phyloP scores from a whole-genome alignment of 129 eudicot genomes.

The Saposhnikovia divaricata region DNA sequence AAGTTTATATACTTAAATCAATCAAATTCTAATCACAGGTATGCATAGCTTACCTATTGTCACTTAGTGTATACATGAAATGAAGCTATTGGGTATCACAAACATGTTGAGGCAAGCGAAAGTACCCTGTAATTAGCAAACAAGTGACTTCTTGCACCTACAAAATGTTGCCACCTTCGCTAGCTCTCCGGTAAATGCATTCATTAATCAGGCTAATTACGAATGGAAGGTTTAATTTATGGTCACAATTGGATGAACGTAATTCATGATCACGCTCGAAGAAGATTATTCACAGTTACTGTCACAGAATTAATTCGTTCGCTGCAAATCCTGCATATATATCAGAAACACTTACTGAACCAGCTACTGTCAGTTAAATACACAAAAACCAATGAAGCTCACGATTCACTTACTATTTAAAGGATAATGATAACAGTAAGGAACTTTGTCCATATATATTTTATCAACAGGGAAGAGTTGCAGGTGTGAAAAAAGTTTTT shows the following conservation, averaged over 20 bases:
- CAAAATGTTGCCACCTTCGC: slow-evolving; percentile 9
- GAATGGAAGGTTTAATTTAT: not conserved
- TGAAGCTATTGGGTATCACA: slow-evolving; percentile 8
- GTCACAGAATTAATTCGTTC: slow-evolving; percentile 78
- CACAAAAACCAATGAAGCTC: too few relatives aligned
- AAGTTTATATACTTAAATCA: too few relatives aligned
- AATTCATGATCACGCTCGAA: slow-evolving; percentile 51
- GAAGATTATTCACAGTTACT: slow-evolving; percentile 90
- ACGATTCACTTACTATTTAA: too few relatives aligned
- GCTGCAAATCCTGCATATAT: slow-evolving; percentile 82
- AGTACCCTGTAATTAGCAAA: slow-evolving; percentile 3
- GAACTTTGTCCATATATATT: not conserved
- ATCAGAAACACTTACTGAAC: not conserved
- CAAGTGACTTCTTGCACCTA: not conserved
- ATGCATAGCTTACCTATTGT: not conserved
- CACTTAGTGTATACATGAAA: slow-evolving; percentile 22
- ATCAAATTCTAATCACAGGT: not conserved
- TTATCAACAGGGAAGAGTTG: not conserved
- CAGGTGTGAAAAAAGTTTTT: not conserved
- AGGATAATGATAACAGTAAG: too few relatives aligned
- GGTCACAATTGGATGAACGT: slow-evolving; percentile 34
- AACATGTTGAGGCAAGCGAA: not conserved
- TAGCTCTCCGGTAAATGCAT: not conserved
- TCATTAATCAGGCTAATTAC: slow-evolving; percentile 10
- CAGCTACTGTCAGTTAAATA: not conserved